Conservation (phyloP, 345 rosid species). For the Erodium maritimum region DNA sequence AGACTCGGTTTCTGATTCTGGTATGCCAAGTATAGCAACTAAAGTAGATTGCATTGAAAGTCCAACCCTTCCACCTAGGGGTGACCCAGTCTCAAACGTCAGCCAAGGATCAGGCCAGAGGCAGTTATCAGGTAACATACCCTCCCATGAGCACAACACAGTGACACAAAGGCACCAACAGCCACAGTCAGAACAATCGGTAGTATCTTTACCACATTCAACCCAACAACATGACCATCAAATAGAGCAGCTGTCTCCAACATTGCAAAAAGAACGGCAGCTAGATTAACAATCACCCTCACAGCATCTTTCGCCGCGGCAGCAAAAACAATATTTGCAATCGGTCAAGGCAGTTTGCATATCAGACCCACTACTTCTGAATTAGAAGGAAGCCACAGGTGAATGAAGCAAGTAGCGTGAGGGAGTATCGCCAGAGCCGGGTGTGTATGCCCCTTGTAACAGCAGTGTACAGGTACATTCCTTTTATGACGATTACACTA, state of each 20-base stretch:
- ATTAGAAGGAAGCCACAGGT: constrained; percentile 36
- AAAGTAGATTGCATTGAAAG: too few relatives aligned
- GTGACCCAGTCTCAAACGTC: constrained; percentile 36
- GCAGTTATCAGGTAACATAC: constrained; percentile 46
- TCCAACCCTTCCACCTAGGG: constrained; percentile 10
- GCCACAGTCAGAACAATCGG: constrained; percentile 30
- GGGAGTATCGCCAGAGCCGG: constrained; percentile 28
- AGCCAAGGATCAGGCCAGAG: constrained; percentile 48
- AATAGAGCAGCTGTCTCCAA: constrained; percentile 26
- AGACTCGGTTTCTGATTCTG: constrained; percentile 29
- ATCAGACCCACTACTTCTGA: constrained; percentile 48
- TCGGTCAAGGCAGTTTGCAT: constrained; percentile 46
- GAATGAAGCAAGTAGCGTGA: constrained; percentile 26
- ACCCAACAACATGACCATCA: constrained; percentile 37
- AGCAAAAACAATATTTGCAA: constrained; percentile 48
- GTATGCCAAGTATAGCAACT: too few relatives aligned
- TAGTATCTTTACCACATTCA: constrained; percentile 25
- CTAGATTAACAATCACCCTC: constrained; percentile 26
- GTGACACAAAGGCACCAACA: constrained; percentile 35
- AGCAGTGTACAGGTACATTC: constrained; percentile 66
- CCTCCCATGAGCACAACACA: constrained; percentile 30
- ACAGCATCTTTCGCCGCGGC: constrained; percentile 13
- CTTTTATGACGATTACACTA: neutral
- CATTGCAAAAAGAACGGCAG: constrained; percentile 6
- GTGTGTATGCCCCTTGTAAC: constrained; percentile 41